Percentiles rank a stretch among this genome's conserved stretches.
Evolutionary conservation across 1,284 basidiomycete species (phyloP).

Genomic region (Boletus calvinii): DNA sequence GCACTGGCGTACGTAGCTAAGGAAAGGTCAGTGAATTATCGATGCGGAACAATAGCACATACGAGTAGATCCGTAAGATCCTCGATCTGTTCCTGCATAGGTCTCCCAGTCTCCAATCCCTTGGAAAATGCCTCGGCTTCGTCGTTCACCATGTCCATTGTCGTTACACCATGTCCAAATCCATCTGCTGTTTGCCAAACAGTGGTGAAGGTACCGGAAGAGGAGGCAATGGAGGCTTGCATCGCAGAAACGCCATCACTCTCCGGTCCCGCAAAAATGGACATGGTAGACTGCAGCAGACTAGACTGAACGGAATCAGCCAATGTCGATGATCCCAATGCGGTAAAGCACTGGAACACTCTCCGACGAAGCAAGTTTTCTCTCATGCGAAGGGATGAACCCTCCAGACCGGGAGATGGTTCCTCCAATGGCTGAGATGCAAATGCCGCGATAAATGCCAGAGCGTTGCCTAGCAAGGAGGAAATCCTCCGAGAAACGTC

Average conservation of each 20-base stretch:
- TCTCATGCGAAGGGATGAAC: slow-evolving; percentile 70
- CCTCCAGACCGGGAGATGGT: slow-evolving; percentile 42
- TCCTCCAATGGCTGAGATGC: slow-evolving; percentile 54
- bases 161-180: slow-evolving; percentile 91
- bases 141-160: slow-evolving; percentile 53
- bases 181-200: slow-evolving; percentile 90
- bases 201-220: slow-evolving; percentile 79
- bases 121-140: slow-evolving; percentile 33
- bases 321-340: slow-evolving; percentile 76
- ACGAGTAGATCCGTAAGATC: slow-evolving; percentile 71
- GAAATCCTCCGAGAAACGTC: slow-evolving; percentile 89
- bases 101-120: slow-evolving; percentile 29
- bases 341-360: slow-evolving; percentile 87
- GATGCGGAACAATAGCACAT: slow-evolving; percentile 35
- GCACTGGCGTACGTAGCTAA: slow-evolving; percentile 76
- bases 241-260: slow-evolving; percentile 71
- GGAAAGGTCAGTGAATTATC: slow-evolving; percentile 13
- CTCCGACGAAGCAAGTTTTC: slow-evolving; percentile 84
- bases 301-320: slow-evolving; percentile 80
- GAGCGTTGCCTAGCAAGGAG: slow-evolving; percentile 83
- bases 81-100: slow-evolving; percentile 64
- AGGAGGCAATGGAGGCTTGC: slow-evolving; percentile 91
- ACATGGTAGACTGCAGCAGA: slow-evolving; percentile 83
- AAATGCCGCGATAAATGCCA: slow-evolving; percentile 84
- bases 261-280: slow-evolving; percentile 84